Conservation (phyloP, 305 asterid genomes). For the Lippia alba region DNA sequence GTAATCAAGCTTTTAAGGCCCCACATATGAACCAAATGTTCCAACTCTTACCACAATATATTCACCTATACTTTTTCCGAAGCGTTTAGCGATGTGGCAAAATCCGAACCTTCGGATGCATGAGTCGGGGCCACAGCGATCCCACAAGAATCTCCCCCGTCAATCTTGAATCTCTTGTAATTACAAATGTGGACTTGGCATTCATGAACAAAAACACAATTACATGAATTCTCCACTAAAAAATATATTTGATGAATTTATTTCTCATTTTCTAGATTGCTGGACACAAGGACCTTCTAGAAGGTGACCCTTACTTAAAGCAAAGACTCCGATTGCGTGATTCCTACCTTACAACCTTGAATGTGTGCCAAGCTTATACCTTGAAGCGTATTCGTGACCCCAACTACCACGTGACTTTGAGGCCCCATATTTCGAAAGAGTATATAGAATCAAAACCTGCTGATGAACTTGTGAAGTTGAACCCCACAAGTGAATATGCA, state of each 20-base stretch:
- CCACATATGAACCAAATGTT: no score
- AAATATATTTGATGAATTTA: background rate
- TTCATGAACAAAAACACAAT: no score
- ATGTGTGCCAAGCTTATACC: constrained; percentile 85
- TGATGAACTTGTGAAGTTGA: constrained; percentile 75
- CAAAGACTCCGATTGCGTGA: constrained; percentile 83
- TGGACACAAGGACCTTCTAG: constrained; percentile 70
- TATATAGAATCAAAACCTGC: constrained; percentile 66
- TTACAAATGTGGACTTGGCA: no score
- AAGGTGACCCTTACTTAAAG: constrained; percentile 93
- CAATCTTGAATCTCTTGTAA: no score
- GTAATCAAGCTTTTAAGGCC: no score
- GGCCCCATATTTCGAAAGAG: constrained; percentile 84
- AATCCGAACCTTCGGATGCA: no score
- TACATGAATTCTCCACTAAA: no score
- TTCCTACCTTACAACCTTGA: constrained; percentile 85
- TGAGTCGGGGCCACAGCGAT: no score
- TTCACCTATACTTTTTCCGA: no score
- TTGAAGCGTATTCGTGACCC: constrained; percentile 85
- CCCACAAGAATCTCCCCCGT: no score
- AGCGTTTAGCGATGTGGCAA: no score
- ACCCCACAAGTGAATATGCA: constrained; percentile 89
- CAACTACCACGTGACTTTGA: constrained; percentile 67
- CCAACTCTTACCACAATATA: no score
- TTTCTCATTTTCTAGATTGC: constrained; percentile 49